Base-by-base conservation (phyloP, 2,329 filamentous ascomycete genomes). In the Apiospora arundinis region DNA sequence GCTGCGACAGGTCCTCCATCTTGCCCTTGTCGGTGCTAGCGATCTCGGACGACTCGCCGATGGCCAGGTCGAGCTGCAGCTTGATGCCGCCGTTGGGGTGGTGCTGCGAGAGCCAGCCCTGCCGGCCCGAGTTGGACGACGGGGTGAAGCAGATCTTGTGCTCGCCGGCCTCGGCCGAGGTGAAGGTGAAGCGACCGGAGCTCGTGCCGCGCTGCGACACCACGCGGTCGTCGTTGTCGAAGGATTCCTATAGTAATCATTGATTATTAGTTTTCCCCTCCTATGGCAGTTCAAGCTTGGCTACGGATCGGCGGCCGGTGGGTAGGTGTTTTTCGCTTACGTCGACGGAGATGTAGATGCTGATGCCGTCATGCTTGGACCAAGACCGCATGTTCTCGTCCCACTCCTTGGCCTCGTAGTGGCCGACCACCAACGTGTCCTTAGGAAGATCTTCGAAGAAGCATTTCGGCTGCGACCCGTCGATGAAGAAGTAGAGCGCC, bases 391-490 rank as follows among this genome's bases (percentile, higher is more conserved):
- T 84, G 76, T 91, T 85, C 71, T 93, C 89, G 82, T 96, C 92
- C 85, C 90, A 96, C 82, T 97, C 93, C 83, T 96, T 92, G 68
- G 94, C 94, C 70, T 88, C 90, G 87, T 95, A 99, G 84, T 96
- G 92, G 76, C 96, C 96, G 72, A 98, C 95, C 70, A 99, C 95
- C 72, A 99, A 86, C 18, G 96, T 98, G 83, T 97, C 95, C 87
- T 98, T 98, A 75, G 96, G 95, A 72, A 99, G 89, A 83, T 98
- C 95, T 86, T 99, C 96, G 85, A 93, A 97, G 90, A 99, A 99
- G 85, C 96, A 99, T 85, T 97, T 98, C 76, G 94, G 92, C 75
- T 90, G 86, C 68, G 89, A 89, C 78, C 93, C 93, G 81, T 98
- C 95, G 82, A 98, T 92, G 87, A 93, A 98, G 88, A 99, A 97